phyloP scores from a whole-genome alignment of 2,329 filamentous ascomycete species.

The Hypoxylon sp. region DNA sequence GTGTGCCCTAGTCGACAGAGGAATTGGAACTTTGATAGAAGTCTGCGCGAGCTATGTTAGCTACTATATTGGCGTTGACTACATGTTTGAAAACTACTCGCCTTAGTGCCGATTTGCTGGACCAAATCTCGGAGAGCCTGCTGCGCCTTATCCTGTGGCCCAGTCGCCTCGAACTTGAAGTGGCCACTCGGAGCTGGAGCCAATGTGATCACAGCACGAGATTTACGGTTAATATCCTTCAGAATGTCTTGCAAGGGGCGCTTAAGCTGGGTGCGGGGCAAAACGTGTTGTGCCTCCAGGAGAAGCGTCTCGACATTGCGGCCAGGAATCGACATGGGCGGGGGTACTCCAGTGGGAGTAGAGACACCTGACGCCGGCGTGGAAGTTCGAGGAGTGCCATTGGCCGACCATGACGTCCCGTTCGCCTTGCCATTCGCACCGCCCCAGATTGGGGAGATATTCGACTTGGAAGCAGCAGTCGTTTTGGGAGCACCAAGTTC shows the following conservation, averaged over 20 bases:
- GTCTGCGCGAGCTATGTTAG: conserved; percentile 54
- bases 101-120: conserved; percentile 88
- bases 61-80: conserved; percentile 1
- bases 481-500: conserved; percentile 80
- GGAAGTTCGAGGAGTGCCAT: conserved; percentile 71
- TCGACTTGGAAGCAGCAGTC: conserved; percentile 71
- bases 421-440: conserved; percentile 67
- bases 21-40: conserved; percentile 82
- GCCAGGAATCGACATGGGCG: conserved; percentile 82
- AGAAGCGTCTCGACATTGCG: conserved; percentile 83
- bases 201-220: conserved; percentile 87
- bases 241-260: conserved; percentile 88
- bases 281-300: conserved; percentile 81
- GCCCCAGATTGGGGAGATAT: conserved; percentile 82
- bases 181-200: conserved; percentile 78
- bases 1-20: conserved; percentile 84
- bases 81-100: conserved; percentile 59
- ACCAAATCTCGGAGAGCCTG: conserved; percentile 92
- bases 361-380: conserved; percentile 73
- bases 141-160: conserved; percentile 85
- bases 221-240: conserved; percentile 92
- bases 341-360: conserved; percentile 63
- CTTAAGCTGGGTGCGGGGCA: conserved; percentile 83
- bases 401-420: conserved; percentile 66
- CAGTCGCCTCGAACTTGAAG: conserved; percentile 86